Base-by-base conservation (phyloP, 768 basidiomycete genomes). In the Boletus subcaerulescens region DNA sequence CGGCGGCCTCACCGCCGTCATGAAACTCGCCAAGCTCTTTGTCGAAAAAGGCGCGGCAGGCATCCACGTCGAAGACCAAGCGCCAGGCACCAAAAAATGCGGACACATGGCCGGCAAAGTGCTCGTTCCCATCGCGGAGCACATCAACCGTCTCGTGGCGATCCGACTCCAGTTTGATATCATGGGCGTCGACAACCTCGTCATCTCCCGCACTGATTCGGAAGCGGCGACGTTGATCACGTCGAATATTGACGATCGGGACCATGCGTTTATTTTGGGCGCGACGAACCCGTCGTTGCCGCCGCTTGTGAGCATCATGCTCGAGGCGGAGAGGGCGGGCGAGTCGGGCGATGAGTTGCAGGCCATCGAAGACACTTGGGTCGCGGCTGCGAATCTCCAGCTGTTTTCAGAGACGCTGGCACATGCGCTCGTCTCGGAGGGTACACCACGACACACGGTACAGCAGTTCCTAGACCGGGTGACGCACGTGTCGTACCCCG, bases 11-110 rank as follows among this genome's bases (percentile, higher is more conserved):
- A 98, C 95, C n/a, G 94, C 97, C 17, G 86, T 93, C 57, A 96
- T 98, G 93, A 98, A 98, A 76, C 85, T 99, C 57, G 85, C 97
- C 55, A 99, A 99, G 76, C 86, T 99, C 83, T 98, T 99, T 68
- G 93, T 98, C 60, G 97, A 99, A 76, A 91, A 93, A 64, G 96
- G 97, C 58, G 97, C 97, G 0, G 95, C 97, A 15, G 97, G 96
- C 20, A 93, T 99, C 50, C 97, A 99, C 71, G 80, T 99, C 67
- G 97, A 99, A 67, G 97, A 99, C 66, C 97, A 99, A 72, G 95
- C 94, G 13, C 88, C 95, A 0, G 94, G 95, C 20, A 97, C 96
- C 18, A 98, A 99, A 77, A 99, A 99, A 68, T 91, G 89, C 59
- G 89, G 90, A 24, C 91, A 93, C 71, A 93, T 93, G 91, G 94